phyloP scores from a whole-genome alignment of 2,329 filamentous ascomycete genomes.

The Dothideomycetes sp. region DNA sequence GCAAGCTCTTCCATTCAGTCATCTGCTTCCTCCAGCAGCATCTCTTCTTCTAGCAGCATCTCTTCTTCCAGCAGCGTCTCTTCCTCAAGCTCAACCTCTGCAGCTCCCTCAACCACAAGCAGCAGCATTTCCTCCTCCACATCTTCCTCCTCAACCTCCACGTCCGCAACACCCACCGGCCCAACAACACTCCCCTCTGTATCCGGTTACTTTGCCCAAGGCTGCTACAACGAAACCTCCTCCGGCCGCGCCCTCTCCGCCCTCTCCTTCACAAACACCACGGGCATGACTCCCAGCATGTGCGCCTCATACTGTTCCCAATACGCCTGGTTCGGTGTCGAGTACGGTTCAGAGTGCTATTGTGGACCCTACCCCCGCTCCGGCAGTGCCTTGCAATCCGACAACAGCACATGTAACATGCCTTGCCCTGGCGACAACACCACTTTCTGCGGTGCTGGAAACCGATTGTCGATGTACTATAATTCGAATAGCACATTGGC shows the following conservation, averaged over 20 bases:
- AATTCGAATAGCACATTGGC: neutral
- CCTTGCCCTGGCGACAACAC: slow-evolving; percentile 20
- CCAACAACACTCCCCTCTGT: slow-evolving; percentile 21
- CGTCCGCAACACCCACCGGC: slow-evolving; percentile 3
- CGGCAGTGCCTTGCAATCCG: neutral
- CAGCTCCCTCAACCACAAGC: slow-evolving; percentile 1
- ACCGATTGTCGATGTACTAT: slow-evolving; percentile 15
- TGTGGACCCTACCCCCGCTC: slow-evolving; percentile 11
- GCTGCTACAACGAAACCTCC: slow-evolving; percentile 16
- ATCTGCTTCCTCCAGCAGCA: too few species aligned
- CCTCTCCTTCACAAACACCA: neutral
- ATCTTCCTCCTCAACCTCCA: neutral
- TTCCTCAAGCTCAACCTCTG: neutral
- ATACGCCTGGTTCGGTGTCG: slow-evolving; percentile 16
- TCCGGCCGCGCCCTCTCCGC: slow-evolving; percentile 14
- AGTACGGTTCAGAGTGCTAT: slow-evolving; percentile 16
- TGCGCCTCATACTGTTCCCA: slow-evolving; percentile 10
- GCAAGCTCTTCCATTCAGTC: too few species aligned
- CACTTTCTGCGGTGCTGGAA: slow-evolving; percentile 24
- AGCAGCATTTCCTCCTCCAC: slow-evolving; percentile 2
- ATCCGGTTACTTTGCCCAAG: slow-evolving; percentile 14
- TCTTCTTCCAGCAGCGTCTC: slow-evolving; percentile 8
- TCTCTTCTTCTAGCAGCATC: neutral
- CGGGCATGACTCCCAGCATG: slow-evolving; percentile 12
- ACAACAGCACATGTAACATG: slow-evolving; percentile 18